Percentiles rank a stretch among this genome's conserved stretches.
Evolutionary conservation across 495 filamentous ascomycete species (phyloP).

Genomic region (Cudoniella acicularis): DNA sequence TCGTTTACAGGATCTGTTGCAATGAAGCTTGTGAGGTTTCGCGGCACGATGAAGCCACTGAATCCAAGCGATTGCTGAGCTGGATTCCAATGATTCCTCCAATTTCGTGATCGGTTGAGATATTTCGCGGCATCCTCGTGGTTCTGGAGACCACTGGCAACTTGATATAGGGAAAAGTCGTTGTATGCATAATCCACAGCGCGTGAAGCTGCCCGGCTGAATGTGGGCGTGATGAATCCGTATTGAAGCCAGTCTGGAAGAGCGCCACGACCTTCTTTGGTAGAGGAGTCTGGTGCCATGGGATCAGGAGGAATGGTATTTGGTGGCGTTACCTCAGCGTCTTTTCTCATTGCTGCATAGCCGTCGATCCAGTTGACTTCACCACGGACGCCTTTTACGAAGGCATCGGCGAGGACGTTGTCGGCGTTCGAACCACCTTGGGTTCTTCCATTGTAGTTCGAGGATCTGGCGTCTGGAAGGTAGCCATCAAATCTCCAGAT

Average conservation of each 20-base stretch:
- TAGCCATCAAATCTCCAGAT: constrained; percentile 67
- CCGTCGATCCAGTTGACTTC: constrained; percentile 65
- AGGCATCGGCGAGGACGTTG: constrained; percentile 71
- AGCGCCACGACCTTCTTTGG: constrained; percentile 67
- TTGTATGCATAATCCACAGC: constrained; percentile 67
- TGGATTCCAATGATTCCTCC: constrained; percentile 71
- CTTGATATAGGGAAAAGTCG: constrained; percentile 61
- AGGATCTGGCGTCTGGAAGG: constrained; percentile 59
- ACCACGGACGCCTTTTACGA: constrained; percentile 63
- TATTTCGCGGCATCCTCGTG: constrained; percentile 53
- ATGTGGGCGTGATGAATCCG: constrained; percentile 64
- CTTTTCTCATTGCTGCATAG: constrained; percentile 64
- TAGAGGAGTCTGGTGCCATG: constrained; percentile 57
- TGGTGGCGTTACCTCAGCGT: constrained; percentile 59
- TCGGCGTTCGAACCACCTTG: constrained; percentile 74
- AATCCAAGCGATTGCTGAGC: constrained; percentile 49
- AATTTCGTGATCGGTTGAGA: constrained; percentile 60
- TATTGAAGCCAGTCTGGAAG: constrained; percentile 63
- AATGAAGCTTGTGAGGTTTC: constrained; percentile 51
- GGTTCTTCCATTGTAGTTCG: constrained; percentile 65
- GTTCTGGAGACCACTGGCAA: constrained; percentile 53
- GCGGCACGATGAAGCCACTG: constrained; percentile 63
- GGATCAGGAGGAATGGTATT: constrained; percentile 51
- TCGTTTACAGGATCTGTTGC: constrained; percentile 58
- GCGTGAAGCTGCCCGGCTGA: constrained; percentile 56